Percentiles rank a stretch among this genome's conserved stretches.
Evolutionary conservation across 108 stramenopile species (phyloP).

Genomic region (Schizochytrium sp.): DNA sequence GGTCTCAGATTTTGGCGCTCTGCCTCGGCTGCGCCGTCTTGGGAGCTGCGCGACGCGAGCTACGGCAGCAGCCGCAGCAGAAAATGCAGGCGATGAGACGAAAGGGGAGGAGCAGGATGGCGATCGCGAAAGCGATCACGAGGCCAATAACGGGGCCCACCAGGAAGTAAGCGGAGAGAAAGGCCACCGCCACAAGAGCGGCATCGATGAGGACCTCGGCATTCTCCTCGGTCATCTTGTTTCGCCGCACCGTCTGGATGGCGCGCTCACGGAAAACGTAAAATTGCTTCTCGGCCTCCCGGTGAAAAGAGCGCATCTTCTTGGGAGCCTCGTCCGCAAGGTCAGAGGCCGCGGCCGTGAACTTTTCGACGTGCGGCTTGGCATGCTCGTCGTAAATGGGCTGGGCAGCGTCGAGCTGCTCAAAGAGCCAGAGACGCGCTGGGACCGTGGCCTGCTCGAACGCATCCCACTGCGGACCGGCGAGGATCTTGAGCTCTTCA

Average conservation of each 20-base stretch:
- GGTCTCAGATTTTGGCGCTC: no score
- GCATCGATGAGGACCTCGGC: not conserved
- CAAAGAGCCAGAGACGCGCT: not conserved
- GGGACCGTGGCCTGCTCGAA: not conserved
- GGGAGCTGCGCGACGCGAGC: not conserved
- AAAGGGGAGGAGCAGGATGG: not conserved
- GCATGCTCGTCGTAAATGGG: not conserved
- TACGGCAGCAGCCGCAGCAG: not conserved
- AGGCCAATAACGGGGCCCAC: not conserved
- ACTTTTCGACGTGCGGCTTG: not conserved
- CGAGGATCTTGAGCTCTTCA: not conserved
- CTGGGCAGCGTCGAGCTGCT: not conserved
- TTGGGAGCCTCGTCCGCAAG: not conserved
- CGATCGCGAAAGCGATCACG: not conserved
- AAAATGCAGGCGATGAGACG: not conserved
- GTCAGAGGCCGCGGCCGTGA: not conserved
- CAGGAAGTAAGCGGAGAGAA: not conserved
- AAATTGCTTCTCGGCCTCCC: not conserved
- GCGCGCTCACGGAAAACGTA: not conserved
- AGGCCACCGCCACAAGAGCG: not conserved
- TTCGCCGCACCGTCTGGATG: not conserved
- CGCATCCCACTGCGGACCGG: not conserved
- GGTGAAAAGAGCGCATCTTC: not conserved
- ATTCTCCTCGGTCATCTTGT: not conserved
- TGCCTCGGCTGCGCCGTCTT: no score